Evolutionary conservation across 805 yeast genomes (phyloP), one percentile per base, ranked within the genome.

Genomic region (Cyberlindnera amylophila): DNA sequence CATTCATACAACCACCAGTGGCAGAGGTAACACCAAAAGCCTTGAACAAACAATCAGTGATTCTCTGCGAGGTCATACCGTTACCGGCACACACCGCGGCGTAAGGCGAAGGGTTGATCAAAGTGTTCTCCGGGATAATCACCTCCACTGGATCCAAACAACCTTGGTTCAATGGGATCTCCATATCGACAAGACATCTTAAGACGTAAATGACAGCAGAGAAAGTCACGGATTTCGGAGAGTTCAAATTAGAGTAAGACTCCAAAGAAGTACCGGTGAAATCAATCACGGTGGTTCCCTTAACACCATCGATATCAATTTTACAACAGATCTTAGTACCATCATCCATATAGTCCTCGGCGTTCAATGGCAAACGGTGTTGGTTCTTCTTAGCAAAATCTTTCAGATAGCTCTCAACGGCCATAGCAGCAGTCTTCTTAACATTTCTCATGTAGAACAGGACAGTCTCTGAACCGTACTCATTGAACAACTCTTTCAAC

Each of bases 111-210:
- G 71, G 71, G 39, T 64, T 65, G 31, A 66, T 50, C 24, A 66
- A 38, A 15, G 63, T 57, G 34, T 59, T 59, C 31, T 63, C 62
- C 13, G 70, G 69, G 37, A 65, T 60, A 21, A 58, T 54, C 9
- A 73, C 63, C 23, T 63, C 67, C 38, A 91, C 77, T 0, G 97
- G 96, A 39, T 75, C 69, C 51, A 91, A 70, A 61, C 96, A 91
- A 8, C 99, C 98, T 59, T 89, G 95, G 60, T 91, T 91, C 57
- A 91, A 70, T 1, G 99, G 99, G 44, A 91, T 89, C 49, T 86
- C 89, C 49, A 82, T 87, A 47, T 84, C 80, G 28, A 91, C 90
- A 57, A 77, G 64, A 33, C 75, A 67, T 50, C 82, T 59, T 49
- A 77, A 62, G 8, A 73, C 79, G 52, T 75, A 77, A 40, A 76